A percentile compares a stretch with the other conserved stretches of the same genome.
Conservation (phyloP, 1,284 basidiomycete genomes). For the Pulveroboletus sp. region DNA sequence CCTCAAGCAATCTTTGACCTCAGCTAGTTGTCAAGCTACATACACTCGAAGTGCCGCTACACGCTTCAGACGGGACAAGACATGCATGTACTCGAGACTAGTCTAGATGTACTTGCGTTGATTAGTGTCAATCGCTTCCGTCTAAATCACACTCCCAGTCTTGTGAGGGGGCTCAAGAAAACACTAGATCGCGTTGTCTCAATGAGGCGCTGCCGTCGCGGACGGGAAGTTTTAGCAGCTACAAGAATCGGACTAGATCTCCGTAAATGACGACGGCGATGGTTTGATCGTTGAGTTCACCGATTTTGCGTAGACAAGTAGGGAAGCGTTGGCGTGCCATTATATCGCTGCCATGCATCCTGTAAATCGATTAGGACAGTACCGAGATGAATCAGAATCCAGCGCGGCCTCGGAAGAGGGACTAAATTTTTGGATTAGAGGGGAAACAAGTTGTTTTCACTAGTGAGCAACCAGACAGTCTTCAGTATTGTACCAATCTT, state of each 20-base stretch:
- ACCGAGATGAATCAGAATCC: neutral
- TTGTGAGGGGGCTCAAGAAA: slow-evolving; percentile 24
- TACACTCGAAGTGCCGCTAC: neutral
- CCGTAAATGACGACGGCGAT: slow-evolving; percentile 30
- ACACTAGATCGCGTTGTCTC: slow-evolving; percentile 15
- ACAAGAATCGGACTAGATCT: slow-evolving; percentile 31
- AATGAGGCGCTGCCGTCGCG: slow-evolving; percentile 29
- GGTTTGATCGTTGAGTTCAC: slow-evolving; percentile 22
- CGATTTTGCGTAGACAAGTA: slow-evolving; percentile 19
- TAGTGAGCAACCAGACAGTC: slow-evolving; percentile 20
- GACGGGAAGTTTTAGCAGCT: slow-evolving; percentile 36
- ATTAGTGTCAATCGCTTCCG: slow-evolving; percentile 22
- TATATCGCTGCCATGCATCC: slow-evolving; percentile 34
- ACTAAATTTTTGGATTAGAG: slow-evolving; percentile 12
- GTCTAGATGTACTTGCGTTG: slow-evolving; percentile 16
- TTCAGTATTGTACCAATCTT: slow-evolving; percentile 33
- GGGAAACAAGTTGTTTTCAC: slow-evolving; percentile 6
- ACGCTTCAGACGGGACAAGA: neutral
- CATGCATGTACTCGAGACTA: neutral
- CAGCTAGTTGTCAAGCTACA: neutral
- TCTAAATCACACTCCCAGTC: slow-evolving; percentile 32
- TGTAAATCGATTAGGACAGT: slow-evolving; percentile 1
- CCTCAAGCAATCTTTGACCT: too few species aligned
- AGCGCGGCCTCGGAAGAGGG: slow-evolving; percentile 26
- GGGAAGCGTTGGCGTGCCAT: slow-evolving; percentile 31